phyloP scores from a whole-genome alignment of 345 rosid genomes.

The Jatropha curcas region DNA sequence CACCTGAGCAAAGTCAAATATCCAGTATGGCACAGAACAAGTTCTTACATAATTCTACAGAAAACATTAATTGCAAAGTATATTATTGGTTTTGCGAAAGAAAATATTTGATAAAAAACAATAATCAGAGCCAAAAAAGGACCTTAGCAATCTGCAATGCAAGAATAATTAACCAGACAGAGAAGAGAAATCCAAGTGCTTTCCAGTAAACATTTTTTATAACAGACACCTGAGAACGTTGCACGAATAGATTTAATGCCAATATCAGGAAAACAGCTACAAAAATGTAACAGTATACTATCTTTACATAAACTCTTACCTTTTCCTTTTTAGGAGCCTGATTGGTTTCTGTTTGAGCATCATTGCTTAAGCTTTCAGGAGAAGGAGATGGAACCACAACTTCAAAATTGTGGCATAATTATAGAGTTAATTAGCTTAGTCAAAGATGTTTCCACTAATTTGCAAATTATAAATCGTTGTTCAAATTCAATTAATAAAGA shows the following conservation, averaged over 20 bases:
- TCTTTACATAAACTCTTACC: background rate
- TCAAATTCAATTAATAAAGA: too few relatives aligned
- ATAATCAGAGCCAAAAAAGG: background rate
- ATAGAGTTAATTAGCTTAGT: background rate
- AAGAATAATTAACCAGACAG: conserved; percentile 51
- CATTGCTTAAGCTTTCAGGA: conserved; percentile 25
- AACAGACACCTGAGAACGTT: conserved; percentile 33
- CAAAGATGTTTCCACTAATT: background rate
- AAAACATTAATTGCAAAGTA: background rate
- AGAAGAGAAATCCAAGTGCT: conserved; percentile 45
- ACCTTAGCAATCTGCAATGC: conserved; percentile 50
- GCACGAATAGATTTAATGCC: background rate
- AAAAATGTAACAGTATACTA: background rate
- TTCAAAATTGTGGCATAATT: conserved; percentile 22
- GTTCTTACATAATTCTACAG: conserved; percentile 16
- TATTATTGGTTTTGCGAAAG: background rate
- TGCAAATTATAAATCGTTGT: too few relatives aligned
- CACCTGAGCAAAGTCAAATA: conserved; percentile 22
- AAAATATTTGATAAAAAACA: background rate
- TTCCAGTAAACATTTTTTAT: conserved; percentile 44
- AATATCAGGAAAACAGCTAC: too few relatives aligned
- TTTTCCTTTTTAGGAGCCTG: conserved; percentile 19
- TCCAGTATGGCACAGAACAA: conserved; percentile 25
- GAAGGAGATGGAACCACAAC: conserved; percentile 34
- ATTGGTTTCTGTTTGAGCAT: conserved; percentile 6